Base-by-base conservation (phyloP, 1,284 basidiomycete species). In the Rugosomyces carneus region DNA sequence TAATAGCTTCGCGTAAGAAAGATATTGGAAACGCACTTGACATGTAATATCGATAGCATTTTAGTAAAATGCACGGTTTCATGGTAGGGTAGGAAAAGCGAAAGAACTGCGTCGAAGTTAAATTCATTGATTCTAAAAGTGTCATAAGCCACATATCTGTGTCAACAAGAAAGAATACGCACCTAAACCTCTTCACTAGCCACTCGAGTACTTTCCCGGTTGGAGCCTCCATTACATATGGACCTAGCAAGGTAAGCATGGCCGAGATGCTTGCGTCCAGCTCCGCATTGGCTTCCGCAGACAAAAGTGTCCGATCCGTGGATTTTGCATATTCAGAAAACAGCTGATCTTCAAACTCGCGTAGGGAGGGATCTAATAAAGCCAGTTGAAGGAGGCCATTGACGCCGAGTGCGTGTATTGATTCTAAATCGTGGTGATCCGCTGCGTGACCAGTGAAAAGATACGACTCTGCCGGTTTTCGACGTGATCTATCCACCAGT, bases 41-140 rank as follows among this genome's bases (percentile, higher is more conserved):
- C 74, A 53, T 87, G 81, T 48, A 93, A 69, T 57, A 97, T 93
- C 3, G 87, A 84, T 34, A 96, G 73, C 76, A 98, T 90, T 61
- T 95, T 94, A 6, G 87, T 79, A 64, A 99, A 99, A 61, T 98
- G 93, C 0, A 89, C 84, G 1, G 95, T 92, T 55, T 93, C 90
- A 60, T 98, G 93, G 62, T 95, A 98, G 0, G 96, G 96, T 21
- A 98, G 67, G 66, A 98, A 98, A 15, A 92, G 72, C 10, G 83
- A 70, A 5, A 99, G 73, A 16, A 94, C 58, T n/a, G 78, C 74
- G 39, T 86, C 74, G 34, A 93, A 76, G 59, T 97, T 96, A 71
- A 97, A 93, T 61, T 98, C 93, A 62, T 98, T 80, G 31, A 98
- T 81, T 59, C 94, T 95, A 58, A 5, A 36, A 27, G 26, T 13